phyloP scores from a whole-genome alignment of 306 rosid genomes.

The Vachellia pachyceras region DNA sequence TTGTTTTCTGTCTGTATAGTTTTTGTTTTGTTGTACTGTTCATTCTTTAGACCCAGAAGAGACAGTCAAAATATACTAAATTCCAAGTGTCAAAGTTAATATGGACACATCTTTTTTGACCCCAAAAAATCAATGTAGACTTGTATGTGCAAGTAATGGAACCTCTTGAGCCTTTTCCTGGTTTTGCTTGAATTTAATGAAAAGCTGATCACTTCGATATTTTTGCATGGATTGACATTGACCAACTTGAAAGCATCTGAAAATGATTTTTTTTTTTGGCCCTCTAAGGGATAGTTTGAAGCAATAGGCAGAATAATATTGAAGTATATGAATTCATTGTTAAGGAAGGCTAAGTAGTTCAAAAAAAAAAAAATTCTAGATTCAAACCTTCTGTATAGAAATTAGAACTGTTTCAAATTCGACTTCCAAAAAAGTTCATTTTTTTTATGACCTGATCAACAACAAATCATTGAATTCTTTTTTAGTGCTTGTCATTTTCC shows the following conservation, averaged over 20 bases:
- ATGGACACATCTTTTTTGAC: background rate
- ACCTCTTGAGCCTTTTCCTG: background rate
- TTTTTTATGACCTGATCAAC: background rate
- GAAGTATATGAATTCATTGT: too few species aligned
- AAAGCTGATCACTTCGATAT: background rate
- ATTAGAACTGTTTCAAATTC: background rate
- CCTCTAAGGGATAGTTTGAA: background rate
- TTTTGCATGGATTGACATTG: background rate
- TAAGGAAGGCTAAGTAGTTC: too few species aligned
- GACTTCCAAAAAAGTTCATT: background rate
- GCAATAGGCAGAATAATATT: background rate
- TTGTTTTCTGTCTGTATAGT: slow-evolving; percentile 9
- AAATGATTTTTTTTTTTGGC: background rate
- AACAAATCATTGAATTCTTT: background rate
- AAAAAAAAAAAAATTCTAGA: too few species aligned
- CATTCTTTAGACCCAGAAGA: background rate
- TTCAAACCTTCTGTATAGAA: background rate
- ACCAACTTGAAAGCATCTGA: background rate
- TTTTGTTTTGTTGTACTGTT: background rate
- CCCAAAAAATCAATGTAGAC: background rate
- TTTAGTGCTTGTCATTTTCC: background rate
- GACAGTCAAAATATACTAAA: background rate
- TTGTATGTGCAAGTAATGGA: background rate
- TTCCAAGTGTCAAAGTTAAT: background rate
- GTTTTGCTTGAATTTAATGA: background rate